Base-by-base conservation (phyloP, 345 rosid species). In the Rhodamnia argentea region DNA sequence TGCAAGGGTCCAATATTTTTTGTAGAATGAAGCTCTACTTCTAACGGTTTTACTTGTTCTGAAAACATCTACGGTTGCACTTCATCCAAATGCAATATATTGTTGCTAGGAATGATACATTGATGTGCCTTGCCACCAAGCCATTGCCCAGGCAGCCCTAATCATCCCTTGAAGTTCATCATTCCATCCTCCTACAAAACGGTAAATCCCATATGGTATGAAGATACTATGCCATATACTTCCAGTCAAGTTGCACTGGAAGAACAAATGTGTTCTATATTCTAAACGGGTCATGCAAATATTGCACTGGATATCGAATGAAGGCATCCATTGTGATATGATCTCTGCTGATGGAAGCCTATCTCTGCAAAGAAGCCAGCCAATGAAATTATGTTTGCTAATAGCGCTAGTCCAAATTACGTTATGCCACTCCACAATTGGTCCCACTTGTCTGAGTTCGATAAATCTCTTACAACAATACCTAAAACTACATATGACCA, bases 31-130 rank as follows among this genome's bases (percentile, higher is more conserved):
- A 51, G 52, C 52, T 51, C 52, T 51, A 51, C 52, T 4, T 51
- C 52, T 51, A 42, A 42, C 44, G 44, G 7, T 42, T 42, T 42
- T 42, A 4, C 10, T 59, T 59, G 18, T 59, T 59, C 14, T 13
- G 32, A 59, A 26, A 59, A n/a, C 2, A 1, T 0, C 14, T n/a
- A 29, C 0, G 0, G 18, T 13, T n/a, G 18, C 0, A 0, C 27
- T 59, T 16, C 70, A 59, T 59, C 70, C 32, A n/a, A 6, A 59
- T 13, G 64, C 32, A 59, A 12, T 13, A 59, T 14, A 59, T 59
- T n/a, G 70, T n/a, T 59, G 70, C 18, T 0, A 59, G 13, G 37
- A 59, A n/a, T 3, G 8, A 26, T 0, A 2, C 9, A 0, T 59
- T 59, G 32, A 59, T 15, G 18, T 3, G 70, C 70, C 70, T 59